Percentiles rank a stretch among this genome's conserved stretches.
These are phyloP conservation scores for Rhizopus delemar DNA, from an alignment of 371 early-diverging fungal species.

Conservation along the genomic window DNA sequence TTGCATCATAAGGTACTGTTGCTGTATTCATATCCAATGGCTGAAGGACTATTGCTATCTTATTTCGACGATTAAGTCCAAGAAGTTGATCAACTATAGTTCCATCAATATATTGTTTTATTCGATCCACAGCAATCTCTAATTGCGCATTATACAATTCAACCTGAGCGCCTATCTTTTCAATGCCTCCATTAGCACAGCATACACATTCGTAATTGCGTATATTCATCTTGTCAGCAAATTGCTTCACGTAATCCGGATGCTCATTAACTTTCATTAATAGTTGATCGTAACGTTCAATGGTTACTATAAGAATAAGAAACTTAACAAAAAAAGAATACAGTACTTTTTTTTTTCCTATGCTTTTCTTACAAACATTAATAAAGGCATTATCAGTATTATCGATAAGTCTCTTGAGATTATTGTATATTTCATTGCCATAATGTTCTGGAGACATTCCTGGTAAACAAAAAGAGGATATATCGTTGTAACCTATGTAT, in stretches of 20 bases:
- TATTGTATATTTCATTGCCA: constrained; percentile 7
- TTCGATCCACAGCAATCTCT: background rate
- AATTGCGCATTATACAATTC: constrained; percentile 6
- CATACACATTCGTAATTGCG: constrained; percentile 36
- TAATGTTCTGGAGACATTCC: constrained; percentile 10
- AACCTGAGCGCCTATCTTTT: constrained; percentile 1
- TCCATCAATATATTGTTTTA: background rate
- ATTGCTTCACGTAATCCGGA: constrained; percentile 30
- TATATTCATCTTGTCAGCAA: constrained; percentile 24
- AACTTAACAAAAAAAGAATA: too few relatives aligned
- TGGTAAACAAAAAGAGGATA: constrained; percentile 30
- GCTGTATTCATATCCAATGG: constrained; percentile 21
- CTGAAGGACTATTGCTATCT: constrained; percentile 27
- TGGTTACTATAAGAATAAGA: constrained; percentile 16
- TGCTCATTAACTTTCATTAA: constrained; percentile 10
- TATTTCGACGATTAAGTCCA: constrained; percentile 1
- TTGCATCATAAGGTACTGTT: constrained; percentile 20
- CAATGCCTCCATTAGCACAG: constrained; percentile 15
- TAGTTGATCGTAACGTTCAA: constrained; percentile 23
- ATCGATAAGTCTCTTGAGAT: constrained; percentile 2
- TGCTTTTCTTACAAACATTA: constrained; percentile 21
- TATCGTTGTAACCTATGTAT: constrained; percentile 38
- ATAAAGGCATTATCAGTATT: constrained; percentile 21
- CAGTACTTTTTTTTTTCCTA: constrained; percentile 4
- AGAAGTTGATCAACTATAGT: background rate